Base-by-base conservation (phyloP, 352 stramenopile species). In the Phytopythium aichiense region DNA sequence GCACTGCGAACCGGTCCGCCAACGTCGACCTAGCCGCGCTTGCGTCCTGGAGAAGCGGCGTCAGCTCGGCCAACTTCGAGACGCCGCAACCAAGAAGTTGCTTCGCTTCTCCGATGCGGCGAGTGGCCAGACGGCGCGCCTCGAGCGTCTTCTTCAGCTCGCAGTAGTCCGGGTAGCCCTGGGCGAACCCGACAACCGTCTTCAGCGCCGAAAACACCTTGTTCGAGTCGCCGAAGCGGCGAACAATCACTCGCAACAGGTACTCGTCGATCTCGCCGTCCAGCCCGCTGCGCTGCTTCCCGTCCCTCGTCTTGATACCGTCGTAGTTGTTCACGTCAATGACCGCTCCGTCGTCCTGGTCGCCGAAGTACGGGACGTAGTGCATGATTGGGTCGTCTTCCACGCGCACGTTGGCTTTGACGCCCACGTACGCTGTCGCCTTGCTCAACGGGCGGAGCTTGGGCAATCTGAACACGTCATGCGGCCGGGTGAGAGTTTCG, bases 291-390 rank as follows among this genome's bases (percentile, higher is more conserved):
- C 63, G 67, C 30, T 78, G 52, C 42, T 37, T 76, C 4, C 65
- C 72, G 37, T 76, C 68, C 45, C 81, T 63, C 48, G 66, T 58
- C 16, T 49, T 63, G 56, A 93, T 71, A 4, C 68, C 64, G 51
- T 91, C 81, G 60, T 94, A 94, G 42, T 81, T 74, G 48, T 80
- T 81, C 33, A 88, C 61, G 37, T 92, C 82, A 35, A 94, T 94
- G 50, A 80, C 79, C 54, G 78, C 86, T 22, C 87, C 87, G 31
- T 80, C 75, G 49, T 97, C 91, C 53, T 97, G 77, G 66, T 98
- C 93, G 22, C 89, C 91, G 69, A 98, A 97, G 69, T 97, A 98
- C 9, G 91, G 93, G 25, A 96, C 77, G 63, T 94, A 91, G 2
- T 85, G 79, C 52, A 98, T 64, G 58, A 94, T 88, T n/a, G 81